A percentile compares a stretch with the other conserved stretches of the same genome.
Evolutionary conservation across 305 asterid species (phyloP).

Genomic region (Solanum hybrid): DNA sequence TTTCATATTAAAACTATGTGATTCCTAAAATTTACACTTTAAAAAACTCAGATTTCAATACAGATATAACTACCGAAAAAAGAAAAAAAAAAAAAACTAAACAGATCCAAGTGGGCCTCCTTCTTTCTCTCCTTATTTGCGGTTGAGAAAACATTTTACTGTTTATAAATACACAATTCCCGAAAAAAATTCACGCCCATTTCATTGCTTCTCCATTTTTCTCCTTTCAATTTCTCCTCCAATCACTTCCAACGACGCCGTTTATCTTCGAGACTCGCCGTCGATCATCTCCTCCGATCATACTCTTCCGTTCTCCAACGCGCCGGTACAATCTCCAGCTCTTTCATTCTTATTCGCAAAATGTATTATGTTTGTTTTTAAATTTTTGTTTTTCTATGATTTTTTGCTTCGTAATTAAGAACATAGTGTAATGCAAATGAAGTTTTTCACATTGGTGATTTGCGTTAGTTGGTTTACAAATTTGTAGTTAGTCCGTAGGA

Average conservation of each 20-base stretch:
- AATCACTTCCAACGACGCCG: neutral
- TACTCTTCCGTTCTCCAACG: neutral
- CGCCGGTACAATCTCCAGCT: neutral
- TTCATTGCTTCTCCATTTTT: neutral
- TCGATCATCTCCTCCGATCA: neutral
- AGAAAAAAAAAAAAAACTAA: neutral
- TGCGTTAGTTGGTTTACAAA: neutral
- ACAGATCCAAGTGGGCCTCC: neutral
- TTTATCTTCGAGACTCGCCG: neutral
- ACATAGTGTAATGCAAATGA: neutral
- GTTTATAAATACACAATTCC: neutral
- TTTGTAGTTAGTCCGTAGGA: neutral
- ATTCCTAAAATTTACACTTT: too few species aligned
- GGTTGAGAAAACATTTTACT: neutral
- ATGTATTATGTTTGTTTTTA: neutral
- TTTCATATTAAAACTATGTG: too few species aligned
- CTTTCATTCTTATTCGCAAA: neutral
- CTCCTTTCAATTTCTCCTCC: neutral
- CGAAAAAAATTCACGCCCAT: neutral
- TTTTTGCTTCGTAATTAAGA: neutral
- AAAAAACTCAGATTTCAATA: neutral
- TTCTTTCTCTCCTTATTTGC: neutral
- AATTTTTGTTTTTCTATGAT: neutral
- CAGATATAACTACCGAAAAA: rapidly evolving
- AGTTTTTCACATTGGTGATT: neutral